Evolutionary conservation across 305 asterid genomes (phyloP), one percentile per base, ranked within the genome.

Genomic region (Ajuga reptans): DNA sequence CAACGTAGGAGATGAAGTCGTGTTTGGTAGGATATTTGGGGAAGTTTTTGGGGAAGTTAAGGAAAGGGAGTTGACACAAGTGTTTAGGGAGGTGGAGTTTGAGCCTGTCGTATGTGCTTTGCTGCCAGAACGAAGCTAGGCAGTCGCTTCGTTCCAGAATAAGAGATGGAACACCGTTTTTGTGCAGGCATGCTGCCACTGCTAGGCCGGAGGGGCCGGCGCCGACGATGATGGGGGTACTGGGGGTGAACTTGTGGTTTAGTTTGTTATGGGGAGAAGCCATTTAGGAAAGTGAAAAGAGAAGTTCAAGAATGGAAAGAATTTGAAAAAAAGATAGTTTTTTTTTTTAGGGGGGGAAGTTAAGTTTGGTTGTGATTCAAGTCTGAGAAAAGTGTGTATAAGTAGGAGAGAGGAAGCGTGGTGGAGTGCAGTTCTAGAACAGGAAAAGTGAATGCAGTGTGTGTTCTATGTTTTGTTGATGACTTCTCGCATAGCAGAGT

Each of bases 171-270:
- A 90, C 85, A 1, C 84, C 87, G 16, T 77, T 72, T 36, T 68
- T 65, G 39, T 73, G 77, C 4, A 92, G 89, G 78, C 95, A 90
- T 6, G 97, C 98, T 1, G 98, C 81, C 0, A 71, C 95, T 3
- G 98, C 97, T 0, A 92, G 86, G 66, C 98, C 98, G 33, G 98
- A 90, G 3, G 96, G 98, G 18, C 97, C 97, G n/a, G 93, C 98
- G 2, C 98, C 98, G 29, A 92, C 77, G 54, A 92, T 92, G 0
- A 92, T 85, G 59, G 98, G 96, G 24, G n/a, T n/a, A n/a, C 89
- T 91, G 59, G 67, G 29, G n/a, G 78, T 78, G 62, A 78, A 66
- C 9, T n/a, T n/a, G 63, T 63, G 55, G 47, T 70, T 68, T 8
- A 27, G 37, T 5, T 45, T 18, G 3, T 78, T 63, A 0, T 10